Percentiles rank a stretch among this genome's conserved stretches.
Conservation (phyloP, 2,329 filamentous ascomycete genomes). For the Aspergillus sp. region DNA sequence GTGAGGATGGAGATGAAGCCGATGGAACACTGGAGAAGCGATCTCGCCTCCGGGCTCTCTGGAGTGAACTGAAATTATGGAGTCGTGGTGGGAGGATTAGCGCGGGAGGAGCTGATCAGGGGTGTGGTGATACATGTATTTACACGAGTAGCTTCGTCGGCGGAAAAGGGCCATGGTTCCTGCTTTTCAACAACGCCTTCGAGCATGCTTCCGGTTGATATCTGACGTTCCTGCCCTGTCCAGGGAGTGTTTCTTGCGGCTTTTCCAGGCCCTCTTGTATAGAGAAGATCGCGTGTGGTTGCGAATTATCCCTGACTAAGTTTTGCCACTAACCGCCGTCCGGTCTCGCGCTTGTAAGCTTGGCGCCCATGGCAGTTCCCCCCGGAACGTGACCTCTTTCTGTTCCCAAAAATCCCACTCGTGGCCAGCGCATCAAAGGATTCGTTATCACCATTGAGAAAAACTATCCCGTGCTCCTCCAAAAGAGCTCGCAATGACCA, state of each 20-base stretch:
- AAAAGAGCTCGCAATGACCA: background rate
- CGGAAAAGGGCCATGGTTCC: background rate
- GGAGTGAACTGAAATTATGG: background rate
- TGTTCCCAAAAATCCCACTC: background rate
- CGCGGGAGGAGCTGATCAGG: slow-evolving; percentile 5
- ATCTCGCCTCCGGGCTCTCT: background rate
- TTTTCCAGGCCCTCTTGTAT: background rate
- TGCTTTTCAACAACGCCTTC: background rate
- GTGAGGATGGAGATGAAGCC: background rate
- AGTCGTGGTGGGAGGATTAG: slow-evolving; percentile 5
- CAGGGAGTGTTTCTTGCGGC: background rate
- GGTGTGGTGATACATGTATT: slow-evolving; percentile 8
- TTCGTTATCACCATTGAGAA: background rate
- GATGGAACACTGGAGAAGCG: slow-evolving; percentile 1
- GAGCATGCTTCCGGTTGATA: background rate
- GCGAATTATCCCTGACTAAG: slow-evolving; percentile 4
- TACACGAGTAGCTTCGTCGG: background rate
- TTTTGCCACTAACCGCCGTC: slow-evolving; percentile 6
- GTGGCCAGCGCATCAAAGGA: background rate
- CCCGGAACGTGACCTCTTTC: background rate
- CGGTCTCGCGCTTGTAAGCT: slow-evolving; percentile 9
- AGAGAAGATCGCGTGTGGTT: slow-evolving; percentile 4
- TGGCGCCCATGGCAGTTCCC: background rate
- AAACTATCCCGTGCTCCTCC: background rate
- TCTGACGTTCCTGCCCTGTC: background rate